Evolutionary conservation across 176 grass and related monocot species (phyloP), one percentile per base, ranked within the genome.

Genomic region (Phoenix dactylifera): DNA sequence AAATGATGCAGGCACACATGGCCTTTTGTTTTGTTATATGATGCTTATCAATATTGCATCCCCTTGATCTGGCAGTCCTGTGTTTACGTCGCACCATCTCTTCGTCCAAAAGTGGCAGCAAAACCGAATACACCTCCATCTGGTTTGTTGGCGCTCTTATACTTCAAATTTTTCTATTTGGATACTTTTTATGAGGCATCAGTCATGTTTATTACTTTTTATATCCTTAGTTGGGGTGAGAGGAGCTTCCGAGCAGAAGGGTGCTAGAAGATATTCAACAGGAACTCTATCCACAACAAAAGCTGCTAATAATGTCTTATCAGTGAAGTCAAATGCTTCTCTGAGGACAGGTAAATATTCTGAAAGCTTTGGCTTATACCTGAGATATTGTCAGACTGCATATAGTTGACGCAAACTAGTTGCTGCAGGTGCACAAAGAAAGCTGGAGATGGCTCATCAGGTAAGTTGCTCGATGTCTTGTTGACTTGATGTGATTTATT

Each of bases 341-440:
- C 79, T 75, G 39, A 79, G 74, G 70, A 80, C 54, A 18, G 80
- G 84, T 87, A 66, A 30, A 73, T 74, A 35, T 2, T 18, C 16
- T 3, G 7, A n/a, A 17, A 28, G 5, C n/a, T 24, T 65, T 58
- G 64, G 29, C 7, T 52, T 16, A 16, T 61, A 61, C 52, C 62
- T 28, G 18, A 53, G 55, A 22, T 26, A 55, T 75, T 30, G 57
- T 15, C 10, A 49, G 23, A 7, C 16, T 50, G 60, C 60, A 63
- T 66, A 48, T 67, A 2, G 48, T 59, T 75, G 7, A 53, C 29
- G 16, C 24, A 44, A 44, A 65, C 57, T 60, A 10, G 6, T 63
- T 71, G 51, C 62, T 67, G 14, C 72, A 98, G 94, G 82, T 55
- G 88, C 83, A 22, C 94, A 98, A 76, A 81, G 94, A 72, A 98